Percentiles rank a stretch among this genome's conserved stretches.
These are phyloP conservation scores for Zasmidium citrigriseum DNA, from an alignment of 2,329 filamentous ascomycete species.

Conservation along the genomic window DNA sequence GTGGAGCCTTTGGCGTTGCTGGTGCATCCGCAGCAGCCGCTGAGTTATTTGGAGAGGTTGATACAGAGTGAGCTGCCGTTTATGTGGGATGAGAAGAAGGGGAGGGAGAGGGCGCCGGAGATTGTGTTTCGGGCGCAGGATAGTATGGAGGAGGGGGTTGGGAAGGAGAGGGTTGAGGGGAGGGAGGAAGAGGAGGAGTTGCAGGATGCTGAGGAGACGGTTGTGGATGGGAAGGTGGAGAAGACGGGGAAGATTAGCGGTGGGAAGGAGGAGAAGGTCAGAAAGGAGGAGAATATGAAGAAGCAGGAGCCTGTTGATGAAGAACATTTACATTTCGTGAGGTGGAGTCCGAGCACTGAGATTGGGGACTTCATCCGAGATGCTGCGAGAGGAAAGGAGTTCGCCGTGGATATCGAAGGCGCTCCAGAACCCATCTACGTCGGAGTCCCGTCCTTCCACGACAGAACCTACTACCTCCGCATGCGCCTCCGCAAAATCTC, in stretches of 20 bases:
- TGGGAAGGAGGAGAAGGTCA: slow-evolving; percentile 29
- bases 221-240: slow-evolving; percentile 52
- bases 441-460: slow-evolving; percentile 81
- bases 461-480: slow-evolving; percentile 86
- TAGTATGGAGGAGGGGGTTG: slow-evolving; percentile 60
- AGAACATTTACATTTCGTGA: slow-evolving; percentile 68
- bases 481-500: slow-evolving; percentile 73
- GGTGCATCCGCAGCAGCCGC: slow-evolving; percentile 84
- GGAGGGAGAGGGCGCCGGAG: slow-evolving; percentile 69
- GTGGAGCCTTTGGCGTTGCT: slow-evolving; percentile 85
- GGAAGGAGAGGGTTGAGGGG: slow-evolving; percentile 31
- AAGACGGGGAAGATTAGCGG: slow-evolving; percentile 45
- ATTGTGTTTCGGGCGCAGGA: slow-evolving; percentile 82
- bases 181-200: slow-evolving; percentile 42
- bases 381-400: slow-evolving; percentile 79
- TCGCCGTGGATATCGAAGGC: slow-evolving; percentile 80
- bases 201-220: slow-evolving; percentile 50
- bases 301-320: slow-evolving; percentile 25
- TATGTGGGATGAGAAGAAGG: slow-evolving; percentile 52
- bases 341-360: slow-evolving; percentile 86
- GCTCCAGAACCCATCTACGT: slow-evolving; percentile 68
- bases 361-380: slow-evolving; percentile 94
- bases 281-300: slow-evolving; percentile 41
- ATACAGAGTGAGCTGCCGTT: slow-evolving; percentile 84
- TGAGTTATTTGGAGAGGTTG: slow-evolving; percentile 85